Conservation (phyloP, 2,329 filamentous ascomycete genomes). For the Aureobasidium leucospermi region DNA sequence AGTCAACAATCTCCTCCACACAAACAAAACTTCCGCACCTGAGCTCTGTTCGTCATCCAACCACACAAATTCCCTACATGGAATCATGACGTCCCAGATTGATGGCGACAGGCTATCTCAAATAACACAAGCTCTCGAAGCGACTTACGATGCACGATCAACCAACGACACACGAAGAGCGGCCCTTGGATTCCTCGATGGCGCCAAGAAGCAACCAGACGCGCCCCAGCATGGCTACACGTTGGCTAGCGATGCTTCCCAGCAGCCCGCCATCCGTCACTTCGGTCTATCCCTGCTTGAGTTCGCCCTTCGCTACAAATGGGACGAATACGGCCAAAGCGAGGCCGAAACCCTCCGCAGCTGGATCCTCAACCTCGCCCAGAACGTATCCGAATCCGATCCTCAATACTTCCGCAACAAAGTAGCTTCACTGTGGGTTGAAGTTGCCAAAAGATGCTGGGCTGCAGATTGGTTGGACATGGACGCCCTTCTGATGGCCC, state of each 20-base stretch:
- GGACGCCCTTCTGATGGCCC: slow-evolving; percentile 71
- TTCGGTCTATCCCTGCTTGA: slow-evolving; percentile 91
- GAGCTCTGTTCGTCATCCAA: neutral
- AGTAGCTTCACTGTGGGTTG: slow-evolving; percentile 87
- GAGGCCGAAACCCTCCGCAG: slow-evolving; percentile 62
- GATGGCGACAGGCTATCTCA: slow-evolving; percentile 43
- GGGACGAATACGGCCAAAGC: slow-evolving; percentile 62
- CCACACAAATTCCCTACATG: neutral
- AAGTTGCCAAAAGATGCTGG: slow-evolving; percentile 90
- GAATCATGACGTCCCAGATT: slow-evolving; percentile 1
- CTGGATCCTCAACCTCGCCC: slow-evolving; percentile 74
- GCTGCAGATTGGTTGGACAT: slow-evolving; percentile 86
- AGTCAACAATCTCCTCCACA: slow-evolving; percentile 11
- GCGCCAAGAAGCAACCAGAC: slow-evolving; percentile 69
- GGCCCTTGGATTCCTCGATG: slow-evolving; percentile 78
- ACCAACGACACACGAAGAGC: slow-evolving; percentile 73
- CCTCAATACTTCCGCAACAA: slow-evolving; percentile 86
- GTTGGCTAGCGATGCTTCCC: slow-evolving; percentile 66
- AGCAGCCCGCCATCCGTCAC: slow-evolving; percentile 78
- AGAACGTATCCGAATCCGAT: slow-evolving; percentile 62
- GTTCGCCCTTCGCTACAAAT: slow-evolving; percentile 78
- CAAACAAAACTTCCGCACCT: slow-evolving; percentile 10
- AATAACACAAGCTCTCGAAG: slow-evolving; percentile 77
- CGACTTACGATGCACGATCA: slow-evolving; percentile 77
- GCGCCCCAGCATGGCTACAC: slow-evolving; percentile 80